These are phyloP conservation scores for Paratinospora sagittata DNA, from an alignment of 164 flowering plant species.

Conservation along the genomic window DNA sequence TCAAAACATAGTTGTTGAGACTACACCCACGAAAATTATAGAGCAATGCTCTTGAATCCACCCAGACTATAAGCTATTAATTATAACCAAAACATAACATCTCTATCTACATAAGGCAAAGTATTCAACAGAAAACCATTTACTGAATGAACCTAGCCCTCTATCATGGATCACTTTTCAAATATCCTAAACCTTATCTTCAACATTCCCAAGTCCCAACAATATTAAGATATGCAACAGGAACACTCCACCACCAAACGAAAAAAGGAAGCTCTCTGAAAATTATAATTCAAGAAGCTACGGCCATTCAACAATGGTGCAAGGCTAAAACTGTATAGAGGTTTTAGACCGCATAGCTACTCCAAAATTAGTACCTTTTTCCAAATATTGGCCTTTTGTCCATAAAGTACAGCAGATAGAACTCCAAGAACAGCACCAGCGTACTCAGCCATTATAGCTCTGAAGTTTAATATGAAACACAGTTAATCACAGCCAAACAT, in stretches of 20 bases:
- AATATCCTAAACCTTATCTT: not conserved
- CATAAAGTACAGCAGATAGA: constrained; percentile 74
- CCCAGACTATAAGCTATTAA: not conserved
- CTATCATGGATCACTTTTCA: not conserved
- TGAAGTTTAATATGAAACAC: constrained; percentile 27
- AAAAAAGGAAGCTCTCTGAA: not conserved
- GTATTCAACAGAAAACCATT: too few species aligned
- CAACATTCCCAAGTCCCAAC: not conserved
- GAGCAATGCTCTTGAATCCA: not conserved
- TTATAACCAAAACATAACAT: not conserved
- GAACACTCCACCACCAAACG: not conserved
- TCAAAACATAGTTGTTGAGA: not conserved
- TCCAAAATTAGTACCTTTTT: constrained; percentile 54
- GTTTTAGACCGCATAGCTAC: not conserved
- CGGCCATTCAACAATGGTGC: not conserved
- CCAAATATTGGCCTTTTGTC: constrained; percentile 64
- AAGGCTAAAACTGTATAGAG: not conserved
- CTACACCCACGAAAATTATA: too few species aligned
- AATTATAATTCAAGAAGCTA: not conserved
- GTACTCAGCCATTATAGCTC: constrained; percentile 88
- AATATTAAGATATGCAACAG: not conserved
- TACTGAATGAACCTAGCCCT: not conserved
- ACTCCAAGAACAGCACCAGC: constrained; percentile 99
- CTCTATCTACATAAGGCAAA: too few species aligned
- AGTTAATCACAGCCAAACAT: constrained; percentile 7